Conservation (phyloP, 1,284 basidiomycete species). For the Heterobasidion annosum region DNA sequence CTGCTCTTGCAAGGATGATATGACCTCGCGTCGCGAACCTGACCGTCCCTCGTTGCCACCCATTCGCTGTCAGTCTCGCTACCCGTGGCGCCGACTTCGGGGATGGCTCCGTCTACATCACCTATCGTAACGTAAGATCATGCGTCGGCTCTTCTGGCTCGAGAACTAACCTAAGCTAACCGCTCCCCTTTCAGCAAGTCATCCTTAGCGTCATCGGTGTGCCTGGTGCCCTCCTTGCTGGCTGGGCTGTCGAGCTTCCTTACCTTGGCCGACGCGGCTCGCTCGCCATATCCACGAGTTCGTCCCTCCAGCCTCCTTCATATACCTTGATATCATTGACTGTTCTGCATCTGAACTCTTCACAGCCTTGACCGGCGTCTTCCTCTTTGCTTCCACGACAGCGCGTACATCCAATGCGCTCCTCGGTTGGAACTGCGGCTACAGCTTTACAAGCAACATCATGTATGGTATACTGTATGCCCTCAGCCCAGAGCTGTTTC, state of each 20-base stretch:
- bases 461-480: conserved; percentile 73
- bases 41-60: background rate
- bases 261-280: conserved; percentile 54
- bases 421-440: conserved; percentile 69
- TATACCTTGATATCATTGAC: background rate
- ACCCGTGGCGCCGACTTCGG: conserved; percentile 56
- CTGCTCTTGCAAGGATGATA: background rate
- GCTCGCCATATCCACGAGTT: conserved; percentile 48
- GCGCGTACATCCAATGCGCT: conserved; percentile 52
- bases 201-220: conserved; percentile 63
- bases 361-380: conserved; percentile 54
- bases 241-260: conserved; percentile 52
- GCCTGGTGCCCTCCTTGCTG: conserved; percentile 55
- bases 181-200: conserved; percentile 34
- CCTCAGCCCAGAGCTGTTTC: conserved; percentile 60
- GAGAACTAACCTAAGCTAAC: conserved; percentile 1
- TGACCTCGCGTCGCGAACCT: background rate
- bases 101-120: conserved; percentile 52
- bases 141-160: background rate
- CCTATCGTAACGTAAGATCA: conserved; percentile 55
- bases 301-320: conserved; percentile 7
- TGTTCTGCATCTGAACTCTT: background rate
- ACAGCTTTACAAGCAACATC: conserved; percentile 52
- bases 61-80: conserved; percentile 29
- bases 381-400: conserved; percentile 63